Evolutionary conservation across 306 rosid species (phyloP), one percentile per base, ranked within the genome.

Genomic region (Acacia crassicarpa): DNA sequence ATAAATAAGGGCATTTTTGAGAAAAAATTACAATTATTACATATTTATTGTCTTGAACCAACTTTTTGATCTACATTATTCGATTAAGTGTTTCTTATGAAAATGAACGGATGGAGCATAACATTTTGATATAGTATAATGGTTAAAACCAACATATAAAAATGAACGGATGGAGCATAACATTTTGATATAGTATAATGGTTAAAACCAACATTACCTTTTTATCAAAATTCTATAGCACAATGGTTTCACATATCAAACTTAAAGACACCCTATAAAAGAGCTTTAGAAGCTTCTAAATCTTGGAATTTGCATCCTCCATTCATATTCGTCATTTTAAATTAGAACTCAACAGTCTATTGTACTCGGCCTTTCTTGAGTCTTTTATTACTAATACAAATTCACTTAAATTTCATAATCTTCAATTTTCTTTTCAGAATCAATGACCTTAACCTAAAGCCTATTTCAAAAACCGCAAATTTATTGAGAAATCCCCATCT

Each of bases 391-490:
- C 73, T 35, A 20, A 22, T 38, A 59, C 32, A 51, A 25, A 78
- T 32, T 79, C 16, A 40, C 46, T 58, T 53, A 78, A 78, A 73
- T 41, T 41, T 46, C 80, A 56, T 65, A 81, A 72, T 45, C 45
- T 71, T 45, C 58, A 53, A 35, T 59, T 77, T 65, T 49, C n/a
- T 61, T 70, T 71, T 43, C 58, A 81, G 53, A 77, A 73, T 67
- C 56, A 81, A 58, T 45, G 81, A 49, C 51, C 76, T 59, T 69
- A 45, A 78, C 61, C 81, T 59, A 65, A 78, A 74, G 58, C 75
- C 14, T 27, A 40, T 69, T 59, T 33, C 41, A 46, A 56, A 81
- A 81, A 10, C 40, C 58, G 67, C 51, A 74, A 77, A 51, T 17
- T 22, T 48, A 75, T 74, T 49, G 80, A 70, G 71, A 41, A 75